These are phyloP conservation scores for Tricholomella constricta DNA, from an alignment of 768 basidiomycete species.

Conservation along the genomic window DNA sequence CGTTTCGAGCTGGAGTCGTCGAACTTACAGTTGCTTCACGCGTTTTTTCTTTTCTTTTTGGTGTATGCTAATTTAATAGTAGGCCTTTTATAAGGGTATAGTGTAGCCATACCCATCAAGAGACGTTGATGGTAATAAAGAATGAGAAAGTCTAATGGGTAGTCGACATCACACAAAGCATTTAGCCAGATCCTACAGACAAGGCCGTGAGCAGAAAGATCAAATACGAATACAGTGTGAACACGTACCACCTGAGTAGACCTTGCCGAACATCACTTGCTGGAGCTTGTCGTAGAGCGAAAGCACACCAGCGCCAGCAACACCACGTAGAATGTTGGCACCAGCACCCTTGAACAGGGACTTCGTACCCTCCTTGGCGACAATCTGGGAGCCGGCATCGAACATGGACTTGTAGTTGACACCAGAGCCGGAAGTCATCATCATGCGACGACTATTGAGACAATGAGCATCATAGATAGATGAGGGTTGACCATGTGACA, in stretches of 20 bases:
- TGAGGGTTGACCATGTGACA: constrained; percentile 19
- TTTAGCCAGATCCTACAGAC: constrained; percentile 49
- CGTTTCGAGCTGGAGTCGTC: too few species aligned
- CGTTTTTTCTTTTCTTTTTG: neutral
- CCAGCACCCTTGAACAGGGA: constrained; percentile 99
- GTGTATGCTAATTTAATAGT: constrained; percentile 27
- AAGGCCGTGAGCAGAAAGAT: constrained; percentile 4
- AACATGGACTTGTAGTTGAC: constrained; percentile 99
- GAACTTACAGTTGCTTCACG: too few species aligned
- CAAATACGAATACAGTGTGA: neutral
- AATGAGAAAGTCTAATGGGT: constrained; percentile 39
- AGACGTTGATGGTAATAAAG: constrained; percentile 28
- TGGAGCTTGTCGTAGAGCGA: constrained; percentile 99
- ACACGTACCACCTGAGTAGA: constrained; percentile 91
- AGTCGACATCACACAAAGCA: constrained; percentile 23
- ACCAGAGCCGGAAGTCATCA: constrained; percentile 98
- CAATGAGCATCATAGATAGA: constrained; percentile 16
- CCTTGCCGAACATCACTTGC: constrained; percentile 95
- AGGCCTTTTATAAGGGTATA: constrained; percentile 42
- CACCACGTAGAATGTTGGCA: constrained; percentile 95
- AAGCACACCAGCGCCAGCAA: constrained; percentile 99
- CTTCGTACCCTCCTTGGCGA: constrained; percentile 92
- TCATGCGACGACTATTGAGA: constrained; percentile 94
- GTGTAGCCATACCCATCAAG: constrained; percentile 40
- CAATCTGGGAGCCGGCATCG: constrained; percentile 89